phyloP scores from a whole-genome alignment of 169 alveolate species.

The Plasmodium vinckei region DNA sequence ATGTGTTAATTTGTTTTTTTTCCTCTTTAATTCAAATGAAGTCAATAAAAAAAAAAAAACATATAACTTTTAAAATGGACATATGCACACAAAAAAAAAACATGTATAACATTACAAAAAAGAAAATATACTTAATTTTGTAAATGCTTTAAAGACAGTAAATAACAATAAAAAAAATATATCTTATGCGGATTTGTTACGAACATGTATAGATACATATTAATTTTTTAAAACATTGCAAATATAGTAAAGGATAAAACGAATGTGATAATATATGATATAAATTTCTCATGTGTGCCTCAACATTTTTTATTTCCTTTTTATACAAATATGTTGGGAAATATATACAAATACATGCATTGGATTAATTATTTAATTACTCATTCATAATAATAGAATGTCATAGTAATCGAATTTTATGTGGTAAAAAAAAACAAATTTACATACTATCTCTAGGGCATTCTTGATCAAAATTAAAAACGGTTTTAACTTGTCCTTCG shows the following conservation, averaged over 20 bases:
- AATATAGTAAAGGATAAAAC: too few species aligned
- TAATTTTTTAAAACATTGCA: background rate
- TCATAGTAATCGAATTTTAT: too few species aligned
- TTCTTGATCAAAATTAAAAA: constrained; percentile 77
- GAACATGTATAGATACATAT: background rate
- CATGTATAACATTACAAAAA: background rate
- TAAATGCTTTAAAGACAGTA: constrained; percentile 2
- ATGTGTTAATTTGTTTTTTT: too few species aligned
- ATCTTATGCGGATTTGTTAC: too few species aligned
- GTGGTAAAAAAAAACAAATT: too few species aligned
- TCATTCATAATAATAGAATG: background rate
- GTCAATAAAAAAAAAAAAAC: too few species aligned
- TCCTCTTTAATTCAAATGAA: too few species aligned
- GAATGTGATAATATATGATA: too few species aligned
- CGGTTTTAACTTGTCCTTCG: constrained; percentile 70
- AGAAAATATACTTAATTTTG: background rate
- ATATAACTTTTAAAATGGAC: background rate
- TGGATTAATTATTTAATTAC: background rate
- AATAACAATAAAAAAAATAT: background rate
- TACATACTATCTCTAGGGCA: constrained; percentile 64
- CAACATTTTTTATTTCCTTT: too few species aligned
- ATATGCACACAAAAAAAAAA: background rate
- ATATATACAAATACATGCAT: background rate
- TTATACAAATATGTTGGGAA: too few species aligned
- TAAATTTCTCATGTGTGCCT: too few species aligned